These are phyloP conservation scores for Microcos paniculata DNA, from an alignment of 345 rosid species.

Conservation along the genomic window DNA sequence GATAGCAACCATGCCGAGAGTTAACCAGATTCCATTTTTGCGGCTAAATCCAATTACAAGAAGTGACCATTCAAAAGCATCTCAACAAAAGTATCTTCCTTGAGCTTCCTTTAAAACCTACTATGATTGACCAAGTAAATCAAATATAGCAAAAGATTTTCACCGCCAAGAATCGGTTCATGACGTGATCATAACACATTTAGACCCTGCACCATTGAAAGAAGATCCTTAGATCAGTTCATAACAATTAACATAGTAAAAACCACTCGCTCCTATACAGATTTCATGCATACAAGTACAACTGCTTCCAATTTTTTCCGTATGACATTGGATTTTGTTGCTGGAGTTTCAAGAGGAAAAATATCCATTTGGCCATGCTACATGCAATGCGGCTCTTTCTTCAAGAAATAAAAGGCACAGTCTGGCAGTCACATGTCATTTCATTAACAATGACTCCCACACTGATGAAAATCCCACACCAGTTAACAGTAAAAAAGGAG, in stretches of 20 bases:
- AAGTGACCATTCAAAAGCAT: not conserved
- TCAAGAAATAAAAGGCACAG: no score
- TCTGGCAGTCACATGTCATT: no score
- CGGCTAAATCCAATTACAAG: not conserved
- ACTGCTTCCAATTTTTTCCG: not conserved
- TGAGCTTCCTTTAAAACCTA: not conserved
- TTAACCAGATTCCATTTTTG: not conserved
- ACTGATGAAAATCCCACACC: no score
- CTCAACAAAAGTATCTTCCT: not conserved
- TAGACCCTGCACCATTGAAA: conserved; percentile 16
- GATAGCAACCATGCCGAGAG: not conserved
- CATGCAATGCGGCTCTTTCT: no score
- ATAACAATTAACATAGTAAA: not conserved
- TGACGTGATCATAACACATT: not conserved
- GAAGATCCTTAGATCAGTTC: not conserved
- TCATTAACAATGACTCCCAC: no score
- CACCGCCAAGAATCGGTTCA: not conserved
- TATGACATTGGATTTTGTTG: not conserved
- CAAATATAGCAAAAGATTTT: not conserved
- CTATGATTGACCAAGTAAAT: not conserved
- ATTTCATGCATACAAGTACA: not conserved
- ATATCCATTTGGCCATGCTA: no score
- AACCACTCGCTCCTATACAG: not conserved
- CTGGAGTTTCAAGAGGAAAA: not conserved
- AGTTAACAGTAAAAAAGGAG: no score